Conservation (phyloP, 2,329 filamentous ascomycete genomes). For the Cladophialophora carrionii region DNA sequence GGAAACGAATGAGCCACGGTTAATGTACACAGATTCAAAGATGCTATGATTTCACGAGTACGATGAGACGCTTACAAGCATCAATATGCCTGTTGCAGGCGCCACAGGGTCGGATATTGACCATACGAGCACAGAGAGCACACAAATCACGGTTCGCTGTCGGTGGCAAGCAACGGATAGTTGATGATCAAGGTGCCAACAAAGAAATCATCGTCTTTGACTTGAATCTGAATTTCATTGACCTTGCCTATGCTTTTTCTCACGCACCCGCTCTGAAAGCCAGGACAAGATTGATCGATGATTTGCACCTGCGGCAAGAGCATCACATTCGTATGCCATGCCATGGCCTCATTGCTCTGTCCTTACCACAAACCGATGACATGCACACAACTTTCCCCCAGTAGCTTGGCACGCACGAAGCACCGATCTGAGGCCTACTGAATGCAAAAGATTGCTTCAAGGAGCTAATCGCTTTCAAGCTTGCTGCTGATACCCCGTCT, state of each 20-base stretch:
- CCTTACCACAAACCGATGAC: constrained; percentile 3
- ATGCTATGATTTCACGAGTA: constrained; percentile 13
- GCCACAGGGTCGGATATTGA: constrained; percentile 3
- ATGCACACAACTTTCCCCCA: neutral
- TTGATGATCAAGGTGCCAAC: neutral
- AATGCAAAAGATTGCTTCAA: neutral
- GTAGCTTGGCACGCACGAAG: neutral
- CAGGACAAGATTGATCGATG: neutral
- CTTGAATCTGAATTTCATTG: constrained; percentile 8
- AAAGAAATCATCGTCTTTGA: neutral
- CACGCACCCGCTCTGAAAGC: neutral
- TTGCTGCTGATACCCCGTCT: neutral
- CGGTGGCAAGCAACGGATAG: neutral
- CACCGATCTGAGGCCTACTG: neutral
- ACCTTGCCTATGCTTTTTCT: constrained; percentile 5
- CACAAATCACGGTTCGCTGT: neutral
- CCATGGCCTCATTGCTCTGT: neutral
- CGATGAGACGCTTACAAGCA: constrained; percentile 39
- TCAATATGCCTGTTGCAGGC: neutral
- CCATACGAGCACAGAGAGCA: neutral
- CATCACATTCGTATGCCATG: neutral
- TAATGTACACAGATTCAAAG: neutral
- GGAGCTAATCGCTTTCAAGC: neutral
- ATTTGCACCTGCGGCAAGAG: neutral
- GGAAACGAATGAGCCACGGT: neutral